phyloP scores from a whole-genome alignment of 2,329 filamentous ascomycete genomes.

The Harringtonia aguacate region DNA sequence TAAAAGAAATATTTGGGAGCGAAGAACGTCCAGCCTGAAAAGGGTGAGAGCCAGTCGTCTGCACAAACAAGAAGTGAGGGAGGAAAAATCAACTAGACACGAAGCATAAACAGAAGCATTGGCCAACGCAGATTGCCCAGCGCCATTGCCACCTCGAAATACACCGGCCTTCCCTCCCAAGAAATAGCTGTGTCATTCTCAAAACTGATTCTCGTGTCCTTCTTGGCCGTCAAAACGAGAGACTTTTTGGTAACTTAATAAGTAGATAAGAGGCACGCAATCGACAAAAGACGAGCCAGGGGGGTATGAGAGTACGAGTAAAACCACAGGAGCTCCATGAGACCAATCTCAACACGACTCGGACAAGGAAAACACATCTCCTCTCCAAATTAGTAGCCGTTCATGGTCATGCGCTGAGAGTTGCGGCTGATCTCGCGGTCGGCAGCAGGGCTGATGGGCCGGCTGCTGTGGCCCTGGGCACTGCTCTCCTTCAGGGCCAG shows the following conservation, averaged over 20 bases:
- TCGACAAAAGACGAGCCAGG: neutral
- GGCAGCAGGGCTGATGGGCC: constrained; percentile 90
- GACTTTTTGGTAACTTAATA: neutral
- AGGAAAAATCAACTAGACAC: constrained; percentile 6
- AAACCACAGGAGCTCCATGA: neutral
- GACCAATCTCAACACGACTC: neutral
- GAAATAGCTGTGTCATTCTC: neutral
- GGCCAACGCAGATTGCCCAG: neutral
- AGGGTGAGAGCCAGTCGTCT: constrained; percentile 22
- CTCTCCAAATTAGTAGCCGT: constrained; percentile 68
- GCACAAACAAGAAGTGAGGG: constrained; percentile 20
- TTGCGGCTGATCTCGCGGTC: constrained; percentile 93
- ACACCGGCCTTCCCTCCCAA: neutral
- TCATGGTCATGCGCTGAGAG: constrained; percentile 97
- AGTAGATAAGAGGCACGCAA: neutral
- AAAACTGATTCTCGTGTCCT: neutral
- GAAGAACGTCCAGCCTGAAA: constrained; percentile 26
- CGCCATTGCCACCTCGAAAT: neutral
- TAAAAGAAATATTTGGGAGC: constrained; percentile 24
- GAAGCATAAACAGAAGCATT: neutral
- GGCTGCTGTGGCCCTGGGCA: constrained; percentile 65
- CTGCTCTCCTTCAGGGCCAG: constrained; percentile 97
- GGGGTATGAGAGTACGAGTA: neutral
- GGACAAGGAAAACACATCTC: neutral
- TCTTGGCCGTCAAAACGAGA: neutral